Evolutionary conservation across 2,329 filamentous ascomycete species (phyloP).

Genomic region (Diaporthe batatas): DNA sequence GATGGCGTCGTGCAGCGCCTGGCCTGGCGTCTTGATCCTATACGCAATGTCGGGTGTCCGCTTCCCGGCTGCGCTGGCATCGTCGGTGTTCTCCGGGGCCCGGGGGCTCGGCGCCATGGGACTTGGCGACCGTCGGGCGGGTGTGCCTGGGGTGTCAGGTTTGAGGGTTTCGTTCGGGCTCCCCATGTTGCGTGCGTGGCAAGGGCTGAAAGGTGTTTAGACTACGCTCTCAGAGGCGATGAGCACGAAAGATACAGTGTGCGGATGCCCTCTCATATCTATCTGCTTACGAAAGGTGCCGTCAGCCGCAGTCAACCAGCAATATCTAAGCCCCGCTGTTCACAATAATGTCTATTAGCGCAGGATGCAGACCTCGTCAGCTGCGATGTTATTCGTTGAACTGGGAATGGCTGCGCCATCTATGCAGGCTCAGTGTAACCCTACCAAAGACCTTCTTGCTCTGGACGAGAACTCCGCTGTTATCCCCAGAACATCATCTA

Average conservation of each 20-base stretch:
- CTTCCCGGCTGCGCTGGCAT: background rate
- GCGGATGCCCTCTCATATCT: too few relatives aligned
- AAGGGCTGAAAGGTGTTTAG: background rate
- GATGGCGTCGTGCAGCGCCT: background rate
- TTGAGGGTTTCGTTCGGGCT: background rate
- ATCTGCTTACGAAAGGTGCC: background rate
- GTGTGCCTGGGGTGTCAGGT: background rate
- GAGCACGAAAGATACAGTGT: too few relatives aligned
- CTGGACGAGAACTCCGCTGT: background rate
- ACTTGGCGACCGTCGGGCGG: background rate
- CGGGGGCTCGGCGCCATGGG: background rate
- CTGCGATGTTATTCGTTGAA: background rate
- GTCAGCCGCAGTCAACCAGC: background rate
- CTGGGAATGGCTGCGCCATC: background rate
- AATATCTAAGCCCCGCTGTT: background rate
- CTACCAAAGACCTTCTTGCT: background rate
- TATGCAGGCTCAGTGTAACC: constrained; percentile 8
- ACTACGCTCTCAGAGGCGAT: too few relatives aligned
- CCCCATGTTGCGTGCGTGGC: background rate
- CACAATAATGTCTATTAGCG: background rate
- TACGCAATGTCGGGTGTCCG: background rate
- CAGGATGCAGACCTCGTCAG: background rate
- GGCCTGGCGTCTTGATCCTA: constrained; percentile 5
- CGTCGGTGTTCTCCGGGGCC: background rate
- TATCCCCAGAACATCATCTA: background rate